Evolutionary conservation across 2,329 filamentous ascomycete genomes (phyloP).

Genomic region (Diplocarpon mali): DNA sequence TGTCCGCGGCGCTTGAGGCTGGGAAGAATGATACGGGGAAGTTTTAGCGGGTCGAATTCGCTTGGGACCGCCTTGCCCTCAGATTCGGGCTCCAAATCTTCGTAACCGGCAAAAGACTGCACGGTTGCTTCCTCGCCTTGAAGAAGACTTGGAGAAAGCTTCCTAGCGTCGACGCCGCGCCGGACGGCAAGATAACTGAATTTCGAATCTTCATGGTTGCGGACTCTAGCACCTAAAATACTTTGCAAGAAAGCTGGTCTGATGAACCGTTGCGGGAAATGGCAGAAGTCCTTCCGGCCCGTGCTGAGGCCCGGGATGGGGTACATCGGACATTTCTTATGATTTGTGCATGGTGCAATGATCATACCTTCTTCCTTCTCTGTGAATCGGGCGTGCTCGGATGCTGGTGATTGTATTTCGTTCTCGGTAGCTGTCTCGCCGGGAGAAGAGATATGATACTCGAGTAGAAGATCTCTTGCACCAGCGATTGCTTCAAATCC

Average conservation of each 20-base stretch:
- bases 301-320: conserved; percentile 52
- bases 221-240: conserved; percentile 55
- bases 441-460: conserved; percentile 60
- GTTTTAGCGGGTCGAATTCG: conserved; percentile 45
- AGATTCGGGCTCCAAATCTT: conserved; percentile 31
- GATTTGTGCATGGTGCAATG: conserved; percentile 76
- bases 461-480: conserved; percentile 67
- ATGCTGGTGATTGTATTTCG: conserved; percentile 18
- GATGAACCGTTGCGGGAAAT: conserved; percentile 81
- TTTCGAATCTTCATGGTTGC: conserved; percentile 81
- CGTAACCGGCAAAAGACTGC: conserved; percentile 63
- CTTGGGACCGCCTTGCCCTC: conserved; percentile 10
- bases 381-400: conserved; percentile 13
- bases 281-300: conserved; percentile 82
- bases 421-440: conserved; percentile 33
- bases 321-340: conserved; percentile 84
- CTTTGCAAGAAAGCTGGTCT: conserved; percentile 72
- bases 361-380: conserved; percentile 52
- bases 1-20: conserved; percentile 84
- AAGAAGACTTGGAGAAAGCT: conserved; percentile 26
- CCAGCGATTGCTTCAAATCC: conserved; percentile 89
- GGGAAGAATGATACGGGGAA: conserved; percentile 68
- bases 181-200: conserved; percentile 86
- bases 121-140: conserved; percentile 49
- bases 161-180: conserved; percentile 51